Evolutionary conservation across 192 early-diverging fungal genomes (phyloP).

Genomic region (Podila epicladia): DNA sequence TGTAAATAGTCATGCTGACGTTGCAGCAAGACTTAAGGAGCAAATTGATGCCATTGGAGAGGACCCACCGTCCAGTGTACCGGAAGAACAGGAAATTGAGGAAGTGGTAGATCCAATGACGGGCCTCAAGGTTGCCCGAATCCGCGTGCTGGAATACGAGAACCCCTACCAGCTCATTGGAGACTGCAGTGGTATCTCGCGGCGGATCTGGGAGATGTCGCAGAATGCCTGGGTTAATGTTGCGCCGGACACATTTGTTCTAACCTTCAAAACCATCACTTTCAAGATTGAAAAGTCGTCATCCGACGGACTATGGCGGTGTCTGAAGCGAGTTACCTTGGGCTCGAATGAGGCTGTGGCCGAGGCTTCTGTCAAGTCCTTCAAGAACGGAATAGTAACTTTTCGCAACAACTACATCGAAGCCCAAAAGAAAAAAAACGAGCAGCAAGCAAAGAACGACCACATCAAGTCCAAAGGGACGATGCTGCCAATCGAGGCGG

Average conservation of each 20-base stretch:
- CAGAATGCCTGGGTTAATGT: constrained; percentile 58
- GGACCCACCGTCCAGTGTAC: neutral
- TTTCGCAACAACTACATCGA: constrained; percentile 25
- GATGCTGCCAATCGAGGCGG: constrained; percentile 51
- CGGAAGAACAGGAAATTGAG: constrained; percentile 15
- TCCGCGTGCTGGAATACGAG: constrained; percentile 62
- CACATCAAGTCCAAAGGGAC: constrained; percentile 14
- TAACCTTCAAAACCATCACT: constrained; percentile 28
- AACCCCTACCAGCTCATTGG: constrained; percentile 57
- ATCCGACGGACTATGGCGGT: constrained; percentile 35
- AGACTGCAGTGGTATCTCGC: constrained; percentile 46
- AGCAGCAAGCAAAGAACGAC: neutral
- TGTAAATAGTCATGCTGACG: constrained; percentile 11
- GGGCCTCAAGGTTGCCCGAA: constrained; percentile 19
- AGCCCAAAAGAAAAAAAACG: neutral
- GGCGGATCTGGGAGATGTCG: constrained; percentile 17
- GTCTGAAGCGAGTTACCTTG: constrained; percentile 31
- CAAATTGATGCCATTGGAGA: constrained; percentile 21
- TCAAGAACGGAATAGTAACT: constrained; percentile 11
- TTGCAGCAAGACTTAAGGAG: constrained; percentile 17
- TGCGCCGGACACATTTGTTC: constrained; percentile 40
- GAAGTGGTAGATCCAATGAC: constrained; percentile 8
- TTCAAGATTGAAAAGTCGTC: constrained; percentile 31
- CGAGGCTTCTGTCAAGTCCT: neutral
- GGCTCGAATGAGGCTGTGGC: neutral